phyloP scores from a whole-genome alignment of 2,329 filamentous ascomycete species.

The Plectosphaerella plurivora region DNA sequence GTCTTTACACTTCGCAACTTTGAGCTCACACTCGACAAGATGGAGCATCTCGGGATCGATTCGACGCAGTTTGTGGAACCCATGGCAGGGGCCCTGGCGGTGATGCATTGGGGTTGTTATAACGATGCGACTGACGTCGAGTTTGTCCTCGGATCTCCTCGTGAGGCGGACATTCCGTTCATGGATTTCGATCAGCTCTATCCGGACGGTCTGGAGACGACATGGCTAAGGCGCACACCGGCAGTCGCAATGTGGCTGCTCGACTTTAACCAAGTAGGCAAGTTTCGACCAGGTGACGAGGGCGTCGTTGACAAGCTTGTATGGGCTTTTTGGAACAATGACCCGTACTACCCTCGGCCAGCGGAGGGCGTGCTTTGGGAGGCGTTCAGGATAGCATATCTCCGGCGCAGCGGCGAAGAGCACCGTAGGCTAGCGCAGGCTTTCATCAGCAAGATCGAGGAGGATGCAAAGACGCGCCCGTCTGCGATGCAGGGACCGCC shows the following conservation, averaged over 20 bases:
- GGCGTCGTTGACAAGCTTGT: too few relatives aligned
- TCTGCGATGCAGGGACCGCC: too few relatives aligned
- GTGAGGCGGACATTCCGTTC: constrained; percentile 44
- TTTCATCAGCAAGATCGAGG: too few relatives aligned
- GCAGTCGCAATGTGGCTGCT: constrained; percentile 27
- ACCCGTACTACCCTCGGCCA: too few relatives aligned
- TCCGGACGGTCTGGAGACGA: constrained; percentile 80
- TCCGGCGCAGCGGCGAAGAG: too few relatives aligned
- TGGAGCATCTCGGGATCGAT: constrained; percentile 17
- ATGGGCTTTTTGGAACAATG: too few relatives aligned
- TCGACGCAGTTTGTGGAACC: constrained; percentile 7
- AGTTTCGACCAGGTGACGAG: too few relatives aligned
- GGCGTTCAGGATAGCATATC: too few relatives aligned
- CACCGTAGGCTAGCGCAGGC: too few relatives aligned
- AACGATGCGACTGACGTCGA: constrained; percentile 6
- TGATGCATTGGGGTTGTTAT: constrained; percentile 16
- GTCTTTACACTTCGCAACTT: constrained; percentile 24
- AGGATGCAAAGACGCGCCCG: too few relatives aligned
- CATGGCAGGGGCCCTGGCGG: constrained; percentile 16
- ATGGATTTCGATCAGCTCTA: constrained; percentile 80
- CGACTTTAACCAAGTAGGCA: too few relatives aligned
- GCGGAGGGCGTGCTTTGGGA: too few relatives aligned
- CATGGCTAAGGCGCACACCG: constrained; percentile 90
- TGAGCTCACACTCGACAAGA: constrained; percentile 24
- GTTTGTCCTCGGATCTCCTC: neutral